Evolutionary conservation across 192 early-diverging fungal genomes (phyloP).

Genomic region (Geranomyces variabilis): DNA sequence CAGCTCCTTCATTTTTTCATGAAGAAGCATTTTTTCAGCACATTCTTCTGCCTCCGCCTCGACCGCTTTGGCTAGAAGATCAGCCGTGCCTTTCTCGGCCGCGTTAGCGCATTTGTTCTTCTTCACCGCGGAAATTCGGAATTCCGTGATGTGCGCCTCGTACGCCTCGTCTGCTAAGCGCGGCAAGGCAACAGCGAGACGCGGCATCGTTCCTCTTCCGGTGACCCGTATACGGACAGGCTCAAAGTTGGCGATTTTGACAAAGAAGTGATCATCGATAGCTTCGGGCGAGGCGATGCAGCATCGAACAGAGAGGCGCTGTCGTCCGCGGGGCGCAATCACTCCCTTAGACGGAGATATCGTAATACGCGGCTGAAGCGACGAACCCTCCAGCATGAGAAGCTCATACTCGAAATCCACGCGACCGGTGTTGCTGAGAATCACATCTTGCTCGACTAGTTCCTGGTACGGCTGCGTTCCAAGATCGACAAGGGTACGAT

Average conservation of each 20-base stretch:
- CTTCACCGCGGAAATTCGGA: constrained; percentile 5
- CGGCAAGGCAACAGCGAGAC: constrained; percentile 39
- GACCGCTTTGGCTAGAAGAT: neutral
- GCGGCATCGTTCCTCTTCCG: constrained; percentile 49
- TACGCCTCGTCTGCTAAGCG: constrained; percentile 36
- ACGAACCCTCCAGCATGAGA: constrained; percentile 35
- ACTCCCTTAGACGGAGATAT: constrained; percentile 47
- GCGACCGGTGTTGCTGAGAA: constrained; percentile 50
- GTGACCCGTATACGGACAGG: constrained; percentile 48
- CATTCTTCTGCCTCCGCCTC: constrained; percentile 47
- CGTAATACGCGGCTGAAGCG: constrained; percentile 43
- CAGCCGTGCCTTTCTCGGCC: neutral
- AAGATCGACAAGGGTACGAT: constrained; percentile 47
- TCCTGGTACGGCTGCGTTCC: constrained; percentile 56
- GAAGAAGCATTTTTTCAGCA: constrained; percentile 47
- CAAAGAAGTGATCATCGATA: constrained; percentile 55
- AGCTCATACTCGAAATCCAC: constrained; percentile 56
- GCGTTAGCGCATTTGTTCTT: neutral
- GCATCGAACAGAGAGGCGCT: constrained; percentile 51
- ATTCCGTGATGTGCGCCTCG: constrained; percentile 29
- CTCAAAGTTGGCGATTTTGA: constrained; percentile 60
- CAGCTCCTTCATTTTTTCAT: constrained; percentile 43
- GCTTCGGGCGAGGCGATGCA: constrained; percentile 50
- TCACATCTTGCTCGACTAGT: constrained; percentile 60
- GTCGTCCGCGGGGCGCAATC: constrained; percentile 42